phyloP scores from a whole-genome alignment of 2,329 filamentous ascomycete genomes.

The Alternaria ethzedia region DNA sequence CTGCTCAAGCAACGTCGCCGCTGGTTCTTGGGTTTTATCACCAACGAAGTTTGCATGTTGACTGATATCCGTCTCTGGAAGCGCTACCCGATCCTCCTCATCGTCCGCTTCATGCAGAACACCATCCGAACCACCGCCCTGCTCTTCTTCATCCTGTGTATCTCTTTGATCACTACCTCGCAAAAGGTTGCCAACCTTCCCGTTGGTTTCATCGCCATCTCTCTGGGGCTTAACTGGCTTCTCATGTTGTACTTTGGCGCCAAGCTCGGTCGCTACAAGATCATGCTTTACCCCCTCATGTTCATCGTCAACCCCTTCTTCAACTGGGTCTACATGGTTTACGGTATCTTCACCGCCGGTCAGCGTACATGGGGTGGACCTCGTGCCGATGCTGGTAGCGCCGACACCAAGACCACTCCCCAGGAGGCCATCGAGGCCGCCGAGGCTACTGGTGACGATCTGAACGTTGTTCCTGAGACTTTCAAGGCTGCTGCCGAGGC shows the following conservation, averaged over 20 bases:
- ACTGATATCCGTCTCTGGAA: constrained; percentile 92
- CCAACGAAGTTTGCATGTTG: constrained; percentile 97
- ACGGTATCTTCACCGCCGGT: constrained; percentile 92
- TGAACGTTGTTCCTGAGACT: constrained; percentile 87
- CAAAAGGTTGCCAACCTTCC: constrained; percentile 80
- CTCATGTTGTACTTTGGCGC: constrained; percentile 96
- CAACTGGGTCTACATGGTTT: constrained; percentile 98
- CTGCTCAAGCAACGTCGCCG: constrained; percentile 92
- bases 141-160: constrained; percentile 90
- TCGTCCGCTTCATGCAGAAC: constrained; percentile 93
- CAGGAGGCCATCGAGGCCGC: constrained; percentile 85
- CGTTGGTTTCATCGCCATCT: constrained; percentile 91
- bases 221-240: constrained; percentile 89
- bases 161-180: constrained; percentile 84
- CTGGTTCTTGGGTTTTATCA: constrained; percentile 98
- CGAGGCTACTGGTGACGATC: constrained; percentile 78
- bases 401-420: constrained; percentile 76
- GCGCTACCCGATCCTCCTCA: constrained; percentile 82
- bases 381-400: constrained; percentile 83
- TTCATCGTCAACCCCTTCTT: constrained; percentile 95
- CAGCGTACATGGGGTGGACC: constrained; percentile 96
- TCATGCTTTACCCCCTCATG: constrained; percentile 95
- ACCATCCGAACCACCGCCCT: constrained; percentile 93
- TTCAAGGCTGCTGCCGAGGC: constrained; percentile 68
- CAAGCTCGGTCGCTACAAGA: constrained; percentile 87